Conservation (phyloP, 495 filamentous ascomycete species). For the Penicillium taxi region DNA sequence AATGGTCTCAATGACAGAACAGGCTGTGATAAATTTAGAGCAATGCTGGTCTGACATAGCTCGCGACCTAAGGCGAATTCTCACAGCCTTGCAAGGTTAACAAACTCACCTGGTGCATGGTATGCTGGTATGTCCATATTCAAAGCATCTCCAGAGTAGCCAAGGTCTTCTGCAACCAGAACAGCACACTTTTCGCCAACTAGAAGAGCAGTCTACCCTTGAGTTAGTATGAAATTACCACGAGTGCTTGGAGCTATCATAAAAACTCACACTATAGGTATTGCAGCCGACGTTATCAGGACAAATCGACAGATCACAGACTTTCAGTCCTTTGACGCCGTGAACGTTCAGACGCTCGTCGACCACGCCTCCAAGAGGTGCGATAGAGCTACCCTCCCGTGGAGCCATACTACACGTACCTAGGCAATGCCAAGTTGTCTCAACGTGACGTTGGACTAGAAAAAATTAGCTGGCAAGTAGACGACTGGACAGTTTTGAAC, state of each 20-base stretch:
- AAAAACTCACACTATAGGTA: conserved; percentile 47
- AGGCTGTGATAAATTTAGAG: too few relatives aligned
- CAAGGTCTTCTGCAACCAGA: conserved; percentile 66
- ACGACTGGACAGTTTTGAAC: background rate
- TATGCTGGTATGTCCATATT: conserved; percentile 68
- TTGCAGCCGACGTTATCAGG: conserved; percentile 80
- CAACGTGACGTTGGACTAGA: conserved; percentile 51
- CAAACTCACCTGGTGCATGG: conserved; percentile 48
- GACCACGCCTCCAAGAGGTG: conserved; percentile 66
- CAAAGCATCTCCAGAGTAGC: conserved; percentile 63
- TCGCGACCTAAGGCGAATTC: too few relatives aligned
- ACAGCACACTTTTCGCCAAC: conserved; percentile 79
- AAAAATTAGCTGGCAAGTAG: background rate
- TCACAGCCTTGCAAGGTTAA: conserved; percentile 20
- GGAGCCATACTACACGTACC: conserved; percentile 79
- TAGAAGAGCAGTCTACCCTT: conserved; percentile 65
- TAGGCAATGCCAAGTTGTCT: conserved; percentile 68
- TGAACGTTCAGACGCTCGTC: conserved; percentile 76
- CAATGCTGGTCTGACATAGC: conserved; percentile 42
- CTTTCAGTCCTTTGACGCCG: conserved; percentile 72
- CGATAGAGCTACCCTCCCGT: conserved; percentile 67
- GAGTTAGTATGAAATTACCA: background rate
- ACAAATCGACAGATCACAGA: conserved; percentile 72
- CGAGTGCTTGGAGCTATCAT: background rate
- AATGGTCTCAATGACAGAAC: conserved; percentile 26